Conservation (phyloP, 148 eudicot genomes). For the Chenopodium formosanum region DNA sequence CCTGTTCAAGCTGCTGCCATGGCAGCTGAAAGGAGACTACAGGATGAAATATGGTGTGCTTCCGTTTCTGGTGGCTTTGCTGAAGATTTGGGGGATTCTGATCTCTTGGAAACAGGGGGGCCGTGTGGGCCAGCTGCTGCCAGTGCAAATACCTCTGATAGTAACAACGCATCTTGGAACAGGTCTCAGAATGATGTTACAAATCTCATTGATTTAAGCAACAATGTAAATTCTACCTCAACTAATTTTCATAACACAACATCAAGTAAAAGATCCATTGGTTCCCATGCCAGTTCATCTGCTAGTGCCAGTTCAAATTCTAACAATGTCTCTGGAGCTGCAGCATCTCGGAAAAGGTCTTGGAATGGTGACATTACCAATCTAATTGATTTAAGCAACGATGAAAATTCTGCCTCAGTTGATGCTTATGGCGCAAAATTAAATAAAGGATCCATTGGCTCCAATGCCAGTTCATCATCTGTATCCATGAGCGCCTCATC, state of each 20-base stretch:
- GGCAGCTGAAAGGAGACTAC: conserved; percentile 98
- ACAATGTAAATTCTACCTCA: conserved; percentile 10
- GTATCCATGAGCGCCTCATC: conserved; percentile 27
- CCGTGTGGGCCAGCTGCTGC: conserved; percentile 24
- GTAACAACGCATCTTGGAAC: conserved; percentile 36
- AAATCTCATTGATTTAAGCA: conserved; percentile 27
- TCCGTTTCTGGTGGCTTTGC: conserved; percentile 34
- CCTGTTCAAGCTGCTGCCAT: conserved; percentile 98
- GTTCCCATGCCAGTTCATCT: not conserved
- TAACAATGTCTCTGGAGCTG: conserved; percentile 18
- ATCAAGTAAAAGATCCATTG: not conserved
- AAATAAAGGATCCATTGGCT: conserved; percentile 25
- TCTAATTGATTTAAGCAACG: conserved; percentile 26
- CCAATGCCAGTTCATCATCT: conserved; percentile 23
- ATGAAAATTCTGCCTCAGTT: conserved; percentile 9
- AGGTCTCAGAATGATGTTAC: conserved; percentile 33
- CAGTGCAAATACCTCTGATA: conserved; percentile 16
- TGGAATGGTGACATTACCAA: conserved; percentile 16
- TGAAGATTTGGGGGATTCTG: conserved; percentile 41
- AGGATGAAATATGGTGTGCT: conserved; percentile 93
- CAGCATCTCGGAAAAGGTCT: conserved; percentile 47
- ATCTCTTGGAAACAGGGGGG: conserved; percentile 25
- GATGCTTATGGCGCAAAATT: conserved; percentile 3
- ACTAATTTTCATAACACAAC: not conserved
- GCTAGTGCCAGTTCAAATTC: conserved; percentile 29